Base-by-base conservation (phyloP, 352 stramenopile species). In the Pythium chondricola region DNA sequence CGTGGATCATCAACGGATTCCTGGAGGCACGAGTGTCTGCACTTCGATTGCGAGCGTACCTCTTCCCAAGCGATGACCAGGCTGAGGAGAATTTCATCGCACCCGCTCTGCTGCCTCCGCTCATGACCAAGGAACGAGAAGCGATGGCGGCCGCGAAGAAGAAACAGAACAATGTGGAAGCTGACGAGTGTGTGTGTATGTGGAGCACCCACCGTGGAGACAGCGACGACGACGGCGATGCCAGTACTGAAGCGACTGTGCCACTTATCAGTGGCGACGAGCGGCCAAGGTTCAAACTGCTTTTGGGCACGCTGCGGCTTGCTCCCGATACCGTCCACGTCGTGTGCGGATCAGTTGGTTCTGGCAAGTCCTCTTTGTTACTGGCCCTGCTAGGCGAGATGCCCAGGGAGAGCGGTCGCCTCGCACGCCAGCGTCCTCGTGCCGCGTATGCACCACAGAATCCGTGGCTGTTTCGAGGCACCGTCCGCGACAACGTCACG, bases 341-440 rank as follows among this genome's bases (percentile, higher is more conserved):
- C 9, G 66, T 96, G 0, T 86, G 72, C 39, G 96, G 97, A 2
- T 65, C 73, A 2, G 93, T 99, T 2, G 97, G 96, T 2, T 80
- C 73, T 13, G 96, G 96, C 2, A 99, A 99, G 61, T 97, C 84
- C 21, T 98, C 90, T 0, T 77, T 99, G 1, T 63, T 99, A 14
- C 79, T 93, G 5, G 89, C 92, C 4, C 65, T 99, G 38, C 60
- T 99, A 1, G 96, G 96, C 8, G 96, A 99, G 63, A 98, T 99
- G 80, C 77, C 86, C 21, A 67, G 50, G 35, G 48, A 56, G n/a
- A 49, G 42, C 8, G 70, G 70, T 29, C 24, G 32, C 6, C 48
- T 74, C 6, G 17, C 39, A 22, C 17, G 76, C 3, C 20, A 37
- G 2, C 45, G 53, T 11, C 38, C 57, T 1, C 45, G 52, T 9